These are phyloP conservation scores for Holtermanniella nyarrowii DNA, from an alignment of 768 basidiomycete species.

Conservation along the genomic window DNA sequence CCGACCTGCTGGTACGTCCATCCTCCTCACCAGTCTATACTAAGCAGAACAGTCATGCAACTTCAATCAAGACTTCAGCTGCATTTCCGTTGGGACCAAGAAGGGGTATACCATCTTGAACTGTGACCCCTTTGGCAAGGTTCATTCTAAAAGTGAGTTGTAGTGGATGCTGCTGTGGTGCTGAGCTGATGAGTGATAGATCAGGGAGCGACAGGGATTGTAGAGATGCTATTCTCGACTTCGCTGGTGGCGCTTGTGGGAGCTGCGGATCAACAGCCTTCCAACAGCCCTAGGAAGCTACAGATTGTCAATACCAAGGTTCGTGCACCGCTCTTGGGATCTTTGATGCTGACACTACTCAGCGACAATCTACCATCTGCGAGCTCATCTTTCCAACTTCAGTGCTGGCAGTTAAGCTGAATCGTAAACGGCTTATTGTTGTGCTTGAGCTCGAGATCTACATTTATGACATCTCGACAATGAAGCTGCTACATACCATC, in stretches of 20 bases:
- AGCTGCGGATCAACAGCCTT: slow-evolving; percentile 73
- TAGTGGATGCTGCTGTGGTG: not conserved
- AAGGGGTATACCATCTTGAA: slow-evolving; percentile 96
- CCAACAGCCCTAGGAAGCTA: slow-evolving; percentile 79
- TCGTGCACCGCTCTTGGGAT: slow-evolving; percentile 15
- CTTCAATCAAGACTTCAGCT: slow-evolving; percentile 98
- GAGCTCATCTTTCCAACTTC: slow-evolving; percentile 94
- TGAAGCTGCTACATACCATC: slow-evolving; percentile 93
- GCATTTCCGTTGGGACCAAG: slow-evolving; percentile 86
- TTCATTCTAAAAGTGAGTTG: slow-evolving; percentile 82
- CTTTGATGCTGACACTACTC: not conserved
- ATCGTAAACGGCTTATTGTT: slow-evolving; percentile 90
- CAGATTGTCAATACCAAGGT: slow-evolving; percentile 99
- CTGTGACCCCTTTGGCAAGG: slow-evolving; percentile 92
- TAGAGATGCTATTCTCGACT: slow-evolving; percentile 99
- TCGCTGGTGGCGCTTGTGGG: slow-evolving; percentile 95
- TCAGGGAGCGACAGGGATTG: slow-evolving; percentile 88
- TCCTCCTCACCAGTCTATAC: not conserved
- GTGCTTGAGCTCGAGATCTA: slow-evolving; percentile 96
- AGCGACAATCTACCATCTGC: slow-evolving; percentile 98
- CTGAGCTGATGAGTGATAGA: slow-evolving; percentile 44
- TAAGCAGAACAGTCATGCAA: slow-evolving; percentile 46
- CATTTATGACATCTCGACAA: slow-evolving; percentile 97
- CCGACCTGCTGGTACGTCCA: slow-evolving; percentile 35
- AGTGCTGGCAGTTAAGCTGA: slow-evolving; percentile 94